A percentile compares a stretch with the other conserved stretches of the same genome.
These are phyloP conservation scores for Ogataea henricii DNA, from an alignment of 805 yeast species.

Conservation along the genomic window DNA sequence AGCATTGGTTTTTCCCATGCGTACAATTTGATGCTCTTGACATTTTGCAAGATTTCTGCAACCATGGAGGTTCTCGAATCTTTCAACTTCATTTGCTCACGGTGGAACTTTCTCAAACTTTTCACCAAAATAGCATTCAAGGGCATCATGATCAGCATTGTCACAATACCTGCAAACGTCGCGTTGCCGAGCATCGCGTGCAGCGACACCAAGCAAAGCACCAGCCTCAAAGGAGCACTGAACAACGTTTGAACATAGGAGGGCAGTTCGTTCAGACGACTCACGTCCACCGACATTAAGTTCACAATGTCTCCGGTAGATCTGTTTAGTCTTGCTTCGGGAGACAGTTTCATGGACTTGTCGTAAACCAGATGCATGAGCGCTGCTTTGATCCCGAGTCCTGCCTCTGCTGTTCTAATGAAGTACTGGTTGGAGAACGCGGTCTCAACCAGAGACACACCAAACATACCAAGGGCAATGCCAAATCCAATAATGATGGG, in stretches of 20 bases:
- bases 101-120: constrained; percentile 46
- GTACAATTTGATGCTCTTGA: constrained; percentile 66
- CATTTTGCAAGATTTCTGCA: constrained; percentile 59
- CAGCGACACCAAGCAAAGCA: constrained; percentile 54
- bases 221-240: constrained; percentile 59
- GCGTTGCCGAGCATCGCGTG: constrained; percentile 59
- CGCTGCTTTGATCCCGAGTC: constrained; percentile 65
- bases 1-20: constrained; percentile 73
- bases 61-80: constrained; percentile 60
- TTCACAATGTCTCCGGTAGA: constrained; percentile 82
- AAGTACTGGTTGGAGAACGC: constrained; percentile 69
- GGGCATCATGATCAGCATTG: constrained; percentile 60
- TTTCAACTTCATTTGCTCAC: constrained; percentile 60
- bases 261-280: constrained; percentile 60
- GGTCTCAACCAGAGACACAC: constrained; percentile 60
- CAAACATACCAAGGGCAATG: constrained; percentile 65
- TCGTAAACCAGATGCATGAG: constrained; percentile 68
- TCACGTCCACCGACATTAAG: constrained; percentile 75
- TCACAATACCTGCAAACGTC: constrained; percentile 55
- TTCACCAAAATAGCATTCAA: constrained; percentile 51
- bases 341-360: constrained; percentile 69
- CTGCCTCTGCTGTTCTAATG: constrained; percentile 57
- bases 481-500: constrained; percentile 62
- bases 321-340: constrained; percentile 57
- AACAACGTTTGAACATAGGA: constrained; percentile 54